Evolutionary conservation across 257 asterid species (phyloP), one percentile per base, ranked within the genome.

Genomic region (Craterostigma plantagineum): DNA sequence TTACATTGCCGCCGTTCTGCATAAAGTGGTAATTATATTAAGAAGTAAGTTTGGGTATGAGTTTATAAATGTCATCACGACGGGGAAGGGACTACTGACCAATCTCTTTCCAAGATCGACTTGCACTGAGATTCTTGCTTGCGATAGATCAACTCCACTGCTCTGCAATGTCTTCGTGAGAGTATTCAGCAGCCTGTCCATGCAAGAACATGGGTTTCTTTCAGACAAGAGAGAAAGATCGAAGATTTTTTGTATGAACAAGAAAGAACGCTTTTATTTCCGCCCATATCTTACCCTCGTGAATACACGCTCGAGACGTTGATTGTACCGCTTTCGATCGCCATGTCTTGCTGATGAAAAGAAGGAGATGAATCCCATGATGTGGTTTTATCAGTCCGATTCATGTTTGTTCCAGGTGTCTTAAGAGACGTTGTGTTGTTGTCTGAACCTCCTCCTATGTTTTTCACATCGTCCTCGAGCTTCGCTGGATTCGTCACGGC

Each of bases 51-150:
- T 23, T 23, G 30, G 6, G 2, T 23, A 23, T 23, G 30, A 23
- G 6, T 23, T 23, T n/a, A n/a, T n/a, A 23, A 23, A 23, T 23
- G 30, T 2, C 2, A 23, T 23, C 6, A 23, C 30, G 30, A 23
- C n/a, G n/a, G n/a, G n/a, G n/a, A n/a, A n/a, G n/a, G n/a, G 30
- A 23, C 30, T 23, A 37, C 61, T 63, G n/a, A 65, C 62, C 8
- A 69, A 70, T 62, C 64, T 70, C 64, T 79, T 79, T 14, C 91
- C 94, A 14, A 90, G 72, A 61, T 90, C 87, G 51, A 90, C 72
- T 65, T 83, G 80, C 15, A 83, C 99, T 0, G 96, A 80, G 59
- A 90, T 73, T 66, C 57, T 72, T 58, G 99, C 83, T 55, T 71
- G 81, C 11, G 94, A 72, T 50, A 80, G 67, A 57, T 90, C 91